Conservation (phyloP, 139 green algal species). For the Chlamydomonas sp. region DNA sequence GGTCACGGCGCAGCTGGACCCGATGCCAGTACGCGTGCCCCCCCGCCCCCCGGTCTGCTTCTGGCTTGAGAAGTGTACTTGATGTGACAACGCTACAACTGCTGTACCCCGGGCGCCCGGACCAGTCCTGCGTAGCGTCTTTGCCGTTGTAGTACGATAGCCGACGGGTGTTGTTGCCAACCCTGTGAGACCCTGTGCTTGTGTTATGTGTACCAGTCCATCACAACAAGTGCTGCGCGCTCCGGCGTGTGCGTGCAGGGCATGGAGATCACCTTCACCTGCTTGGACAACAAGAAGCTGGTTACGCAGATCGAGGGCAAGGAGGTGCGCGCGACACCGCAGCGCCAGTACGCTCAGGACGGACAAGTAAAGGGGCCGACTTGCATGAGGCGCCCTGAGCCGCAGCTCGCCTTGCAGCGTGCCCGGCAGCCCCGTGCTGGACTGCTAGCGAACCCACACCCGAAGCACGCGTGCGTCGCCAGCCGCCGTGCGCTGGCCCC, state of each 20-base stretch:
- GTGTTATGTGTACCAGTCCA: neutral
- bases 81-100: too few relatives aligned
- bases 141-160: too few relatives aligned
- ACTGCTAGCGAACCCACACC: neutral
- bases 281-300: slow-evolving; percentile 56
- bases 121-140: too few relatives aligned
- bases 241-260: slow-evolving; percentile 12
- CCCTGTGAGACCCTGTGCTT: too few relatives aligned
- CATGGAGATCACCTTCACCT: slow-evolving; percentile 65
- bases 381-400: neutral
- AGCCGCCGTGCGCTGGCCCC: neutral
- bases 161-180: too few relatives aligned
- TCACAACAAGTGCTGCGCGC: neutral
- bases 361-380: neutral
- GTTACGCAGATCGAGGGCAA: slow-evolving; percentile 59
- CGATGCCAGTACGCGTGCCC: too few relatives aligned
- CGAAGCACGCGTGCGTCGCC: neutral
- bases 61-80: too few relatives aligned
- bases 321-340: slow-evolving; percentile 42
- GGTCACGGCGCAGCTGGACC: too few relatives aligned
- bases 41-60: too few relatives aligned
- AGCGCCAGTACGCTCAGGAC: too few relatives aligned
- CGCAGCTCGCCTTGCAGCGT: neutral
- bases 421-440: neutral
- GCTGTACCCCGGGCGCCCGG: too few relatives aligned